Evolutionary conservation across 2,329 filamentous ascomycete species (phyloP).

Genomic region (Cladophialophora immunda): DNA sequence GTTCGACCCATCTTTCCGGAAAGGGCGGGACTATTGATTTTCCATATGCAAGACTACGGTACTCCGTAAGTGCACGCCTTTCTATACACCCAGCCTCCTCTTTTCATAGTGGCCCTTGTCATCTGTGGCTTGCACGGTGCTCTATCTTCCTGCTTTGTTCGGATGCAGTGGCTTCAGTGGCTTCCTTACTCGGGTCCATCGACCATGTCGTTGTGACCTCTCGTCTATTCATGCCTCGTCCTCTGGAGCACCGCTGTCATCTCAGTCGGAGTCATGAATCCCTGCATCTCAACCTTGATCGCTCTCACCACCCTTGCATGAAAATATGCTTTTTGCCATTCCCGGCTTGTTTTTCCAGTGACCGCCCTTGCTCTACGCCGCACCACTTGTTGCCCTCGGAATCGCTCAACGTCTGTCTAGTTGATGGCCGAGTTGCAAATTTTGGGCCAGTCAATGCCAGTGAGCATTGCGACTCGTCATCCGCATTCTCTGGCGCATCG

Average conservation of each 20-base stretch:
- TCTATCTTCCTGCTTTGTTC: not conserved
- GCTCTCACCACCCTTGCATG: conserved; percentile 5
- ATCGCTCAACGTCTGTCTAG: not conserved
- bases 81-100: conserved; percentile 18
- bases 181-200: not conserved
- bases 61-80: conserved; percentile 7
- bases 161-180: not conserved
- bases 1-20: not conserved
- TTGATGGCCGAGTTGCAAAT: not conserved
- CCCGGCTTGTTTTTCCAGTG: not conserved
- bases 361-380: not conserved
- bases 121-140: not conserved
- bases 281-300: not conserved
- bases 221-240: conserved; percentile 6
- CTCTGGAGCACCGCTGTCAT: not conserved
- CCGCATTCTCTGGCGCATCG: not conserved
- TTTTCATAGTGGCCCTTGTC: not conserved
- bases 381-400: not conserved
- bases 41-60: conserved; percentile 10
- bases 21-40: not conserved
- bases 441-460: conserved; percentile 1
- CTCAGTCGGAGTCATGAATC: not conserved
- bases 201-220: not conserved
- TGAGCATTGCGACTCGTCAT: not conserved
- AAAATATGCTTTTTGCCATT: conserved; percentile 5